Conservation (phyloP, 768 basidiomycete species). For the Amanita rubescens region DNA sequence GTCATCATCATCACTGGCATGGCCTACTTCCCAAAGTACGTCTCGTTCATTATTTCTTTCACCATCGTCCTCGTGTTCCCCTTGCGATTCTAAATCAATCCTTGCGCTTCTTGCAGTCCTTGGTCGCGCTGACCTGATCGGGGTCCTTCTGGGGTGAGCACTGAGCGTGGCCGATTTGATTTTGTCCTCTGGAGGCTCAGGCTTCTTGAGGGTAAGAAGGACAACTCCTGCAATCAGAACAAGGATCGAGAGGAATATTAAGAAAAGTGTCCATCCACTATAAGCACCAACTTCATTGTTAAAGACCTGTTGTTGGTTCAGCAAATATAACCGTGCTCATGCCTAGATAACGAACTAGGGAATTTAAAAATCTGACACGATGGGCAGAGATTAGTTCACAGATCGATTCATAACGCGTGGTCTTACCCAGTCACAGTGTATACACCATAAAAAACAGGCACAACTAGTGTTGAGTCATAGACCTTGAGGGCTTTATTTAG, state of each 20-base stretch:
- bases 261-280: slow-evolving; percentile 80
- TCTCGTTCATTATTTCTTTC: slow-evolving; percentile 35
- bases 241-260: slow-evolving; percentile 81
- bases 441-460: slow-evolving; percentile 91
- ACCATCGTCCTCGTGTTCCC: slow-evolving; percentile 26
- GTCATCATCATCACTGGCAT: slow-evolving; percentile 61
- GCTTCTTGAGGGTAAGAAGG: slow-evolving; percentile 90
- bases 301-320: slow-evolving; percentile 42
- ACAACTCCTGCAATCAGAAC: slow-evolving; percentile 88
- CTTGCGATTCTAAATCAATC: slow-evolving; percentile 14
- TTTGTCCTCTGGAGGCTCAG: slow-evolving; percentile 41
- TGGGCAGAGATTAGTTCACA: not conserved
- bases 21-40: slow-evolving; percentile 66
- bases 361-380: slow-evolving; percentile 36
- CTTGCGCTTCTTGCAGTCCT: too few species aligned
- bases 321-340: not conserved
- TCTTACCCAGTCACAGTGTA: slow-evolving; percentile 78
- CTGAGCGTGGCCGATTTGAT: slow-evolving; percentile 26
- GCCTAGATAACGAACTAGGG: slow-evolving; percentile 20
- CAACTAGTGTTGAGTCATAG: slow-evolving; percentile 87
- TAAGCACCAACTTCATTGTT: slow-evolving; percentile 85
- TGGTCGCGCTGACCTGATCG: slow-evolving; percentile 6
- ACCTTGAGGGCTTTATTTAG: slow-evolving; percentile 85
- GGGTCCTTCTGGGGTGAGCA: slow-evolving; percentile 19
- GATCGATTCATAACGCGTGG: not conserved